Percentiles rank a stretch among this genome's conserved stretches.
phyloP scores from a whole-genome alignment of 305 asterid species.

The Ajuga reptans region DNA sequence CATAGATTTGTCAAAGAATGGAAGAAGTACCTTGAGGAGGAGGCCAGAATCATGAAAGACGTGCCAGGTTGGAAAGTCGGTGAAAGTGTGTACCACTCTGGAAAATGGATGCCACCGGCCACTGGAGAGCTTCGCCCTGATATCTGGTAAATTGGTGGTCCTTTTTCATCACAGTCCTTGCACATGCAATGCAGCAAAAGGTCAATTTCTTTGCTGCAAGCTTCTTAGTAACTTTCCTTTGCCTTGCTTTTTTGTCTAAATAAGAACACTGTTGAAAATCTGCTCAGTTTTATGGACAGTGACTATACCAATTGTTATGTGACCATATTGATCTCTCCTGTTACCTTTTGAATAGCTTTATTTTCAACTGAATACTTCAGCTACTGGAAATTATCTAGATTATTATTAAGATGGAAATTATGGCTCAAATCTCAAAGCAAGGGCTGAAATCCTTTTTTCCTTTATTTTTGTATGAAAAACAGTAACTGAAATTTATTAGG shows the following conservation, averaged over 20 bases:
- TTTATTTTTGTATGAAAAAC: no score
- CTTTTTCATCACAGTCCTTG: neutral
- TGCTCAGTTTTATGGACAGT: neutral
- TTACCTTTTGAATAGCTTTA: neutral
- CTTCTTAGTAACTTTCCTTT: neutral
- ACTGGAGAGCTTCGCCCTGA: conserved; percentile 89
- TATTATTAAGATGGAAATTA: no score
- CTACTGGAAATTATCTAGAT: neutral
- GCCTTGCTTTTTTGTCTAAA: neutral
- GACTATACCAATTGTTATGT: neutral
- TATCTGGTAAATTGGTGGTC: conserved; percentile 41
- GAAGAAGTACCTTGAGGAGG: conserved; percentile 83
- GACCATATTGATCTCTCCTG: neutral
- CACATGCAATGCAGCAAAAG: neutral
- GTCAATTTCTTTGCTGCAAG: neutral
- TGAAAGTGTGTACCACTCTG: conserved; percentile 51
- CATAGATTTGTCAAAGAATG: conserved; percentile 77
- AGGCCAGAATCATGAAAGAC: conserved; percentile 90
- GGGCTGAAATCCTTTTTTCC: no score
- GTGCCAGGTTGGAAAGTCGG: conserved; percentile 95
- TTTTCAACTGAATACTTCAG: neutral
- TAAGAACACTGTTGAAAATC: neutral
- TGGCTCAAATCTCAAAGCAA: no score
- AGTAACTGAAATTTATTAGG: no score
- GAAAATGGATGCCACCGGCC: conserved; percentile 88